Percentiles rank a stretch among this genome's conserved stretches.
These are phyloP conservation scores for Penicillium tannophilum DNA, from an alignment of 495 filamentous ascomycete species.

Conservation along the genomic window DNA sequence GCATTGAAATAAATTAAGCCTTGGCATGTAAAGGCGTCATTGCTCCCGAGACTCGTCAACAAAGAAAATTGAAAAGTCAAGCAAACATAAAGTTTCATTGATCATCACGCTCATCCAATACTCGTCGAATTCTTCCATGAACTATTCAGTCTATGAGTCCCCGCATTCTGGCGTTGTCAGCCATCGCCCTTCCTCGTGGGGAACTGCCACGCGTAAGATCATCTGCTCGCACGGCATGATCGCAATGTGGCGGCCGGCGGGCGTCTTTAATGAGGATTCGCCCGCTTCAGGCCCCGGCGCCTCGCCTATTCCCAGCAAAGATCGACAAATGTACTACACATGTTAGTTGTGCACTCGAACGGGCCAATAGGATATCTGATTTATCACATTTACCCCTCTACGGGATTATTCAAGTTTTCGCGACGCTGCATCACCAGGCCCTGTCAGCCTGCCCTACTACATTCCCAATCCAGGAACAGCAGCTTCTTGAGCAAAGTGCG, in stretches of 20 bases:
- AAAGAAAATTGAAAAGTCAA: background rate
- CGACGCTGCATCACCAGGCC: constrained; percentile 26
- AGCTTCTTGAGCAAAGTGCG: background rate
- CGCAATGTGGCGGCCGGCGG: constrained; percentile 14
- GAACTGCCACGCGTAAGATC: constrained; percentile 18
- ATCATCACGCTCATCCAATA: background rate
- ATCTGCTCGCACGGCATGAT: constrained; percentile 29
- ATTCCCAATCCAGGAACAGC: background rate
- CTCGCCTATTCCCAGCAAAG: constrained; percentile 16
- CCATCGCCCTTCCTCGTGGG: constrained; percentile 3
- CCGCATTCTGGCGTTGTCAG: background rate
- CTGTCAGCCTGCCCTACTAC: constrained; percentile 28
- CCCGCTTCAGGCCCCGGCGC: constrained; percentile 9
- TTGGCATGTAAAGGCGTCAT: background rate
- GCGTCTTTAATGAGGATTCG: constrained; percentile 1
- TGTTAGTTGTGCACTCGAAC: background rate
- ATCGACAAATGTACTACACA: constrained; percentile 18
- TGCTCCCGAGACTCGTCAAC: background rate
- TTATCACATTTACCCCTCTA: background rate
- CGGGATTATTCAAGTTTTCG: constrained; percentile 14
- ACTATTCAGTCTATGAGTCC: background rate
- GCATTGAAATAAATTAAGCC: constrained; percentile 1
- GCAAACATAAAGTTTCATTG: background rate
- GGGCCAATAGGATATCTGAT: constrained; percentile 15
- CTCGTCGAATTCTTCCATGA: background rate